Evolutionary conservation across 1,284 basidiomycete genomes (phyloP).

Genomic region (Ganoderma sinense): DNA sequence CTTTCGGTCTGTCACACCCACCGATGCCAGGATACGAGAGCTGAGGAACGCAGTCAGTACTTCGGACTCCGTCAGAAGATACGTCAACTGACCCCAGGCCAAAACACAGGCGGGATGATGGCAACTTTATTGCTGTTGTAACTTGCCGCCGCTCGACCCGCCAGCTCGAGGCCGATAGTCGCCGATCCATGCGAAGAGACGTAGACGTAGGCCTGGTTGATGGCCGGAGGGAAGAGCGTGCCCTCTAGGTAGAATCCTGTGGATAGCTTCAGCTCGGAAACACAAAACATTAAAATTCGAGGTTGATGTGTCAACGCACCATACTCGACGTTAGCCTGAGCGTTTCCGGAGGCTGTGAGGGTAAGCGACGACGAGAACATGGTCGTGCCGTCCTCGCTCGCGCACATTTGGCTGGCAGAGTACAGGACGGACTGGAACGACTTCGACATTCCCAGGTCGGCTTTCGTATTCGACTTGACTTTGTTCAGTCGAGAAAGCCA

Average conservation of each 20-base stretch:
- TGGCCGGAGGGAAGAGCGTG: constrained; percentile 16
- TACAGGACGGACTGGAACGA: constrained; percentile 16
- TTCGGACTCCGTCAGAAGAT: neutral
- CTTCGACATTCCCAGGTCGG: constrained; percentile 17
- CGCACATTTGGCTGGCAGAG: constrained; percentile 17
- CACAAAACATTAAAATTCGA: neutral
- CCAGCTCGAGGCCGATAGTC: constrained; percentile 7
- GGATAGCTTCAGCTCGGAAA: neutral
- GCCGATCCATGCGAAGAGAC: constrained; percentile 16
- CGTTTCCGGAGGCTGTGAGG: neutral
- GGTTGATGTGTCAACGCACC: neutral
- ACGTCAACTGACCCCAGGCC: neutral
- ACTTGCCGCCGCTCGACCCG: constrained; percentile 5
- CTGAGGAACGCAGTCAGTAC: neutral
- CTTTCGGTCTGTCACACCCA: neutral
- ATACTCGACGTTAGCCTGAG: neutral
- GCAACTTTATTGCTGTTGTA: constrained; percentile 8
- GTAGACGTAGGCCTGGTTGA: constrained; percentile 23
- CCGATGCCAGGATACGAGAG: neutral
- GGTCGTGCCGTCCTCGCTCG: constrained; percentile 16
- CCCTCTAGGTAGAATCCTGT: constrained; percentile 27
- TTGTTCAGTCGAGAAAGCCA: constrained; percentile 21
- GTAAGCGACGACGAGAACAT: constrained; percentile 12
- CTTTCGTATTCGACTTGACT: constrained; percentile 11
- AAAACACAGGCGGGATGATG: constrained; percentile 1